Evolutionary conservation across 495 filamentous ascomycete genomes (phyloP).

Genomic region (Hyphodiscus hymeniophilus): DNA sequence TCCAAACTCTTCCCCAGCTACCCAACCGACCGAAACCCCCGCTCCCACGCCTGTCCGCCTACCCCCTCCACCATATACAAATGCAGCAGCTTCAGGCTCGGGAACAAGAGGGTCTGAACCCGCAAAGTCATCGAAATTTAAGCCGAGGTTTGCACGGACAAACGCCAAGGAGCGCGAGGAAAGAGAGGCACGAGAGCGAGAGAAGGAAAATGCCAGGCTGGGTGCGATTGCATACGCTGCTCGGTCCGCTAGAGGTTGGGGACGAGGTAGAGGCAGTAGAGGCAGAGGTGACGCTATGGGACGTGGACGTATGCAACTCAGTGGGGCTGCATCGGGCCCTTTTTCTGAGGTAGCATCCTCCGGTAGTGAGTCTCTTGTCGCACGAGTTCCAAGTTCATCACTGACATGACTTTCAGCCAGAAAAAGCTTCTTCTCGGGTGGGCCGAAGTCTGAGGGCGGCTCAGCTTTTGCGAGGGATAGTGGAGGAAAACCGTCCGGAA

Average conservation of each 20-base stretch:
- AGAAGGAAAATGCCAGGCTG: not conserved
- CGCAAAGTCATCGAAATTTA: conserved; percentile 17
- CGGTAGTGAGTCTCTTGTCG: not conserved
- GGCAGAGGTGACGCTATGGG: conserved; percentile 24
- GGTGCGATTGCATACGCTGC: not conserved
- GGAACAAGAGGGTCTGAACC: conserved; percentile 1
- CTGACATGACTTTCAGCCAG: not conserved
- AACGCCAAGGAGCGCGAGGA: conserved; percentile 13
- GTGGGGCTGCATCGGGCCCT: conserved; percentile 13
- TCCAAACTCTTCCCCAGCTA: conserved; percentile 19
- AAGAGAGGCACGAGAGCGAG: not conserved
- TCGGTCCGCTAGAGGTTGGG: conserved; percentile 5
- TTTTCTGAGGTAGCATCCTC: conserved; percentile 14
- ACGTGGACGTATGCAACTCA: not conserved
- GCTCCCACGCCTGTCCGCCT: conserved; percentile 16
- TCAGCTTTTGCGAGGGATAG: not conserved
- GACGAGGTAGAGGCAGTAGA: conserved; percentile 7
- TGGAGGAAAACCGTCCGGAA: not conserved
- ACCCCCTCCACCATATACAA: not conserved
- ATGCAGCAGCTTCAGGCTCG: not conserved
- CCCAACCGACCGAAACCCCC: conserved; percentile 20
- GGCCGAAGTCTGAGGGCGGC: not conserved
- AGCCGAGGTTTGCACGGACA: conserved; percentile 17
- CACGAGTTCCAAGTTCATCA: not conserved
- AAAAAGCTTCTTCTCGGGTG: not conserved